These are phyloP conservation scores for Eruca vesicaria DNA, from an alignment of 441 rosid species.

Conservation along the genomic window DNA sequence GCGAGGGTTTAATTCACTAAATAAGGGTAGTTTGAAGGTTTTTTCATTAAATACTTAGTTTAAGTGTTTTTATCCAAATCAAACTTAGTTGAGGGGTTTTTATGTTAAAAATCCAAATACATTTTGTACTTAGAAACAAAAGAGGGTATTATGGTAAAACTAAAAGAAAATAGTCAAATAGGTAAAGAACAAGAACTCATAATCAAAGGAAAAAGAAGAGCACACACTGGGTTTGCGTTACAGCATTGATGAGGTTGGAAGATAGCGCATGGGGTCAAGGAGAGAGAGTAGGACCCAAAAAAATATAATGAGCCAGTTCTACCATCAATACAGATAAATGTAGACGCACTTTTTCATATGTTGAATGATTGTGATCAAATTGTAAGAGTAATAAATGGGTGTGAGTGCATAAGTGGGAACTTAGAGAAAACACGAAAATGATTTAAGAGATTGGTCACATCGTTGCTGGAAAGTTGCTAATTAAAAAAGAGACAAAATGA, in stretches of 20 bases:
- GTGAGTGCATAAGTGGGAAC: slow-evolving; percentile 25
- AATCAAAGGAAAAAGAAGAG: not conserved
- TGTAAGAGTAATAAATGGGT: not conserved
- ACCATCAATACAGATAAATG: not conserved
- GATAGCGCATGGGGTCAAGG: slow-evolving; percentile 20
- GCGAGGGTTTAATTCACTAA: too few species aligned
- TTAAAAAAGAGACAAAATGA: slow-evolving; percentile 11
- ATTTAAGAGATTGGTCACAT: slow-evolving; percentile 18
- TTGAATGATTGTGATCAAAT: not conserved
- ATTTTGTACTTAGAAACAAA: slow-evolving; percentile 4
- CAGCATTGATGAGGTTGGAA: slow-evolving; percentile 31
- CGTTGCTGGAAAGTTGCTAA: slow-evolving; percentile 16
- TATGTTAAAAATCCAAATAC: slow-evolving; percentile 1
- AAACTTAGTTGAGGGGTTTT: too few species aligned
- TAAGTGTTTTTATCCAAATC: too few species aligned
- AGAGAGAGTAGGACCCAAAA: slow-evolving; percentile 17
- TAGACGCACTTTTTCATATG: not conserved
- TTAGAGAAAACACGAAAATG: slow-evolving; percentile 11
- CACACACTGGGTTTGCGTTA: slow-evolving; percentile 18
- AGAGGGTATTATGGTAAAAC: not conserved
- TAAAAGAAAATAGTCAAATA: not conserved
- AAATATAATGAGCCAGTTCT: not conserved
- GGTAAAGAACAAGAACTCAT: not conserved
- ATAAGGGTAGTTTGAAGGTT: too few species aligned
- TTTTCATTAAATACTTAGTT: too few species aligned